These are phyloP conservation scores for Pythium apleroticum DNA, from an alignment of 352 stramenopile species.

Conservation along the genomic window DNA sequence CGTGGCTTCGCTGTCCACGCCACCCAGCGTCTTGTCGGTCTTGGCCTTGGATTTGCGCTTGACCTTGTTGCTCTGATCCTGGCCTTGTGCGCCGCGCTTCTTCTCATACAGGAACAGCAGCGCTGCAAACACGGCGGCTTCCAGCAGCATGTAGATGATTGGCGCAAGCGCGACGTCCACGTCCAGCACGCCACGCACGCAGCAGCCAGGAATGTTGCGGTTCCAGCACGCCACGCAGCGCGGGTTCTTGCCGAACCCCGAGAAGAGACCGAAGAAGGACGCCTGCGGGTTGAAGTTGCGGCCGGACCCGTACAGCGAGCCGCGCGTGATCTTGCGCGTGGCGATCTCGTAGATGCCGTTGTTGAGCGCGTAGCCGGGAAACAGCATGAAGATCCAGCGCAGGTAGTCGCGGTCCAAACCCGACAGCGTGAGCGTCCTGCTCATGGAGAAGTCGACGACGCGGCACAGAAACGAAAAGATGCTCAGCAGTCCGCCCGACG, in stretches of 20 bases:
- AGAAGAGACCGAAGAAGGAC: conserved; percentile 59
- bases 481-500: conserved; percentile 58
- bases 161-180: conserved; percentile 54
- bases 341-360: conserved; percentile 72
- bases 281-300: conserved; percentile 31
- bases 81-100: conserved; percentile 18
- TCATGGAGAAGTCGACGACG: conserved; percentile 50
- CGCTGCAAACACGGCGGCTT: conserved; percentile 49
- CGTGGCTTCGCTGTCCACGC: neutral
- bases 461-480: conserved; percentile 81
- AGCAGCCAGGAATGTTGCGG: conserved; percentile 35
- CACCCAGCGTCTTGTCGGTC: neutral
- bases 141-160: conserved; percentile 47
- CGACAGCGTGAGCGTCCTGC: conserved; percentile 47
- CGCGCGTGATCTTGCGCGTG: conserved; percentile 66
- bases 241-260: conserved; percentile 41
- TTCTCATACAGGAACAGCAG: conserved; percentile 48
- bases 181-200: conserved; percentile 50
- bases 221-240: conserved; percentile 58
- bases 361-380: conserved; percentile 69
- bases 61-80: conserved; percentile 9
- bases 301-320: conserved; percentile 36
- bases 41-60: conserved; percentile 1
- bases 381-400: conserved; percentile 70
- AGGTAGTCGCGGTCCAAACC: conserved; percentile 67